phyloP scores from a whole-genome alignment of 192 early-diverging fungal species.

The Thamnidium elegans region DNA sequence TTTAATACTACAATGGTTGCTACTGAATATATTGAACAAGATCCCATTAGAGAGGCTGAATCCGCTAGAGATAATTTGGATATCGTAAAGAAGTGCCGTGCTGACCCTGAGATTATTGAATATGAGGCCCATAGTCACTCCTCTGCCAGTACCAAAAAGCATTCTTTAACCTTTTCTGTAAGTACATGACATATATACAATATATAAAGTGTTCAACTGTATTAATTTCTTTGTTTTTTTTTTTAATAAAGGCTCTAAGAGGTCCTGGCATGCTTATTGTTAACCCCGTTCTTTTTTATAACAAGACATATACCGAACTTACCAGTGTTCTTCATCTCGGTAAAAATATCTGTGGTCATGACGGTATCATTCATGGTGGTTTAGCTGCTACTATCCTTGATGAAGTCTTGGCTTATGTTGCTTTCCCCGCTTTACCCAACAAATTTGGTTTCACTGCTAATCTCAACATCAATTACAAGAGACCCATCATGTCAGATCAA shows the following conservation, averaged over 20 bases:
- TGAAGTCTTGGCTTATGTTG: constrained; percentile 58
- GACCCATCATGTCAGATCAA: constrained; percentile 61
- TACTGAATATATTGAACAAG: background rate
- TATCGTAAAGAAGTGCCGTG: constrained; percentile 27
- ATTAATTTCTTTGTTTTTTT: background rate
- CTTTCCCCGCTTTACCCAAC: constrained; percentile 57
- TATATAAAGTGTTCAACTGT: background rate
- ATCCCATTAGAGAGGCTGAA: background rate
- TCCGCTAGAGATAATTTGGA: constrained; percentile 14
- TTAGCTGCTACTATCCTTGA: constrained; percentile 71
- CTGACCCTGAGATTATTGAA: constrained; percentile 17
- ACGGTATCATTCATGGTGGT: constrained; percentile 77
- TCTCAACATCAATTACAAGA: constrained; percentile 73
- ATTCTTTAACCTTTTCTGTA: constrained; percentile 34
- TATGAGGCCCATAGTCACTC: constrained; percentile 27
- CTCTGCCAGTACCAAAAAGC: constrained; percentile 11
- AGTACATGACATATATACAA: background rate
- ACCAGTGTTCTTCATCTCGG: constrained; percentile 65
- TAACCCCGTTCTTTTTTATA: constrained; percentile 51
- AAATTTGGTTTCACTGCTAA: constrained; percentile 72
- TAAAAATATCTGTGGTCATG: constrained; percentile 68
- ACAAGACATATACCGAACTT: constrained; percentile 44
- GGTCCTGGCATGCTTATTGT: constrained; percentile 57
- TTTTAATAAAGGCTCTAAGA: constrained; percentile 34
- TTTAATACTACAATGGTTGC: background rate